Conservation (phyloP, 108 stramenopile species). For the Schizochytrium sp. region DNA sequence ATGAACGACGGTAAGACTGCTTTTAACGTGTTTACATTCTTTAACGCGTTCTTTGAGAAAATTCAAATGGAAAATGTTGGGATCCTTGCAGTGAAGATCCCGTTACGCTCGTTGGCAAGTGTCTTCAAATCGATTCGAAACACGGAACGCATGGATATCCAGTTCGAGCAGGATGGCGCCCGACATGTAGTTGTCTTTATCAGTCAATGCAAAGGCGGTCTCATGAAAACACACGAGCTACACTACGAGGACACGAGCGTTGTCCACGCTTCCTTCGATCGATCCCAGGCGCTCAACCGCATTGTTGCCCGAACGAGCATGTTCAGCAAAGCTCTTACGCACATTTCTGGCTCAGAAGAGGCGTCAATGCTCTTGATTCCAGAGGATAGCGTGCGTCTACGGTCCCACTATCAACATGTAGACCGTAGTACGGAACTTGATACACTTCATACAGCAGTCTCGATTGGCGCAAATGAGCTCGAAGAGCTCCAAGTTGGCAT, state of each 20-base stretch:
- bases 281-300: neutral
- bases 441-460: neutral
- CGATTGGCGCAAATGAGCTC: conserved; percentile 35
- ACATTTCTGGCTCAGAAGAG: conserved; percentile 51
- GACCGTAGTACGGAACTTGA: conserved; percentile 21
- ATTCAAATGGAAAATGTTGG: neutral
- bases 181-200: conserved; percentile 51
- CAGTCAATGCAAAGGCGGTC: conserved; percentile 37
- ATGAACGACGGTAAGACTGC: conserved; percentile 62
- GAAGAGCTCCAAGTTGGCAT: neutral
- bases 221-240: conserved; percentile 46
- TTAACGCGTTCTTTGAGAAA: conserved; percentile 43
- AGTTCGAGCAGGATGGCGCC: neutral
- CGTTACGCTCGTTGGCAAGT: conserved; percentile 9
- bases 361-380: neutral
- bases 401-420: conserved; percentile 33
- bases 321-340: neutral
- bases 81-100: conserved; percentile 17
- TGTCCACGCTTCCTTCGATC: conserved; percentile 54
- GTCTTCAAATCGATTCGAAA: conserved; percentile 13
- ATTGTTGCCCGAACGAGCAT: conserved; percentile 23
- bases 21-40: conserved; percentile 42
- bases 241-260: conserved; percentile 58
- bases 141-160: neutral
- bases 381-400: neutral